Conservation (phyloP, 139 green algal species). For the Closterium sp. region DNA sequence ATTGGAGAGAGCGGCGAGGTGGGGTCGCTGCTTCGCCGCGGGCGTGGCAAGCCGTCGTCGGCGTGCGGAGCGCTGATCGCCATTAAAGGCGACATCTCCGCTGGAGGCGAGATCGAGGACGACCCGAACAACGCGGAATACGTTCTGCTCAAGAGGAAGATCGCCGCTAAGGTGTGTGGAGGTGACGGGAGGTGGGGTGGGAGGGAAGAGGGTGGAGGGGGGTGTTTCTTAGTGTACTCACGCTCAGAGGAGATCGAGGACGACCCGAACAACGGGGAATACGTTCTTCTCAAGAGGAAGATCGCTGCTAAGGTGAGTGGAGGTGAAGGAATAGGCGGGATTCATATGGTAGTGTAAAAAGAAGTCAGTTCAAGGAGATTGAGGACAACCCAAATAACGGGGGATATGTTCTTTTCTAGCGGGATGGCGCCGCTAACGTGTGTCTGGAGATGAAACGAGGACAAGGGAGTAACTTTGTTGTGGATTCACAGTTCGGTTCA, state of each 20-base stretch:
- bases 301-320: too few species aligned
- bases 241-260: neutral
- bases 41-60: conserved; percentile 58
- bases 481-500: too few species aligned
- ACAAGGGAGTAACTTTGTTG: too few species aligned
- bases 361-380: too few species aligned
- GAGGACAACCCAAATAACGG: too few species aligned
- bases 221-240: too few species aligned
- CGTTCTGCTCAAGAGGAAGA: conserved; percentile 81
- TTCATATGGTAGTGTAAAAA: too few species aligned
- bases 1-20: conserved; percentile 67
- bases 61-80: conserved; percentile 80
- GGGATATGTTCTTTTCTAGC: too few species aligned
- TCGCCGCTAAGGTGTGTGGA: conserved; percentile 63
- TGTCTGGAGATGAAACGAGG: too few species aligned
- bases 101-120: conserved; percentile 60
- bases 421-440: too few species aligned
- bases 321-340: too few species aligned
- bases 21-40: conserved; percentile 66
- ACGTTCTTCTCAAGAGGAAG: neutral
- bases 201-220: too few species aligned
- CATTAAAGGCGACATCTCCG: conserved; percentile 57
- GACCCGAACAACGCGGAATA: conserved; percentile 82
- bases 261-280: neutral
- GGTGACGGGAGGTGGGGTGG: neutral